Percentiles rank a stretch among this genome's conserved stretches.
Conservation (phyloP, 306 rosid species). For the Vicia faba region DNA sequence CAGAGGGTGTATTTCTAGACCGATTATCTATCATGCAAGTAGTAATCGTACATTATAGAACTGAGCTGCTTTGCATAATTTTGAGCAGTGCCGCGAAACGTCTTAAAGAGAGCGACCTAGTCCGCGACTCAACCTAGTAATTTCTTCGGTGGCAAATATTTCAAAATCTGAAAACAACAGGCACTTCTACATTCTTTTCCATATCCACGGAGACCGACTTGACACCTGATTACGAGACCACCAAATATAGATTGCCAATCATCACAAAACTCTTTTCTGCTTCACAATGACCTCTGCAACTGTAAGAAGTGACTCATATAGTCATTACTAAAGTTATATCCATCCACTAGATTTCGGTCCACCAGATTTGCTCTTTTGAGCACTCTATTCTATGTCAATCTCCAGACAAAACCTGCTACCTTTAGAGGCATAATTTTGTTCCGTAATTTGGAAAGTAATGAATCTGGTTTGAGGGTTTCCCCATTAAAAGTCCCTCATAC, state of each 20-base stretch:
- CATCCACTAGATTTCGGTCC: background rate
- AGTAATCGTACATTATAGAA: too few relatives aligned
- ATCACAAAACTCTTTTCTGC: background rate
- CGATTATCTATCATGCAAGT: too few relatives aligned
- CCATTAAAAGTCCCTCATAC: background rate
- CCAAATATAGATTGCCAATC: background rate
- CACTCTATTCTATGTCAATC: background rate
- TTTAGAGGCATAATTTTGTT: background rate
- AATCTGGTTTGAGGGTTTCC: background rate
- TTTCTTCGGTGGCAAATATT: too few relatives aligned
- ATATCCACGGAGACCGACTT: background rate
- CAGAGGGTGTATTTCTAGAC: too few relatives aligned
- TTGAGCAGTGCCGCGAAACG: too few relatives aligned
- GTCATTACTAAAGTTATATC: background rate
- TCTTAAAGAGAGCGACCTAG: too few relatives aligned
- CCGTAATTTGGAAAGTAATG: background rate
- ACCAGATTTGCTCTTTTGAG: background rate
- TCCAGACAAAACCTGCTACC: conserved; percentile 1
- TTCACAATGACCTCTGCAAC: background rate
- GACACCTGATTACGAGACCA: background rate
- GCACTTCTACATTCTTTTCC: conserved; percentile 5
- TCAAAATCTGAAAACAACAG: too few relatives aligned
- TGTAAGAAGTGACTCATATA: conserved; percentile 11
- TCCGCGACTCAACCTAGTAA: too few relatives aligned
- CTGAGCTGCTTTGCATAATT: too few relatives aligned